phyloP scores from a whole-genome alignment of 371 early-diverging fungal species.

The Mucor sp. region DNA sequence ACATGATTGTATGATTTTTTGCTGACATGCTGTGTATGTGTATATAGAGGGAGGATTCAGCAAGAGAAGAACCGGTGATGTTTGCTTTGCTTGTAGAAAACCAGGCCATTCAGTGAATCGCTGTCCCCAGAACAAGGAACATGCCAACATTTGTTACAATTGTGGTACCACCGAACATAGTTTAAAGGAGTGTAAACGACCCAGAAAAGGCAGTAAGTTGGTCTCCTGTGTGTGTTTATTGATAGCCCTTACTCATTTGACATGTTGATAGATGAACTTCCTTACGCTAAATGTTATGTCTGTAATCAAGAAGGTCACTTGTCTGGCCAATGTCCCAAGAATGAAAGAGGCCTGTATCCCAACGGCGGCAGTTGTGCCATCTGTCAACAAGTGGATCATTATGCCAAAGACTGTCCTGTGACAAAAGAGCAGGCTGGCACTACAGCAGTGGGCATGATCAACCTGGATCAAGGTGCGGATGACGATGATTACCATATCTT shows the following conservation, averaged over 20 bases:
- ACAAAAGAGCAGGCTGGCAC: slow-evolving; percentile 66
- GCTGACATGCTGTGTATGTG: no score
- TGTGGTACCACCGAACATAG: slow-evolving; percentile 87
- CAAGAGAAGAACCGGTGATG: slow-evolving; percentile 34
- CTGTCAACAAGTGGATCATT: slow-evolving; percentile 85
- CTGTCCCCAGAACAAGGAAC: slow-evolving; percentile 67
- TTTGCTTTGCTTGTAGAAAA: slow-evolving; percentile 85
- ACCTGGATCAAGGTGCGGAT: slow-evolving; percentile 76
- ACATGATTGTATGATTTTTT: background rate
- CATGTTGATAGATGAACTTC: slow-evolving; percentile 40
- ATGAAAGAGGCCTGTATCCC: slow-evolving; percentile 88
- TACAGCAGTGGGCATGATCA: slow-evolving; percentile 68
- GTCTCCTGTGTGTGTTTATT: no score
- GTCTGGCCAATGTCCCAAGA: slow-evolving; percentile 79
- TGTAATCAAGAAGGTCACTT: slow-evolving; percentile 88
- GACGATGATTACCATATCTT: slow-evolving; percentile 80
- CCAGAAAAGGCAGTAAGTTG: slow-evolving; percentile 57
- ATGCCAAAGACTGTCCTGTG: slow-evolving; percentile 82
- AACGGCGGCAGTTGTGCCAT: slow-evolving; percentile 90
- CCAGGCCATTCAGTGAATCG: slow-evolving; percentile 82
- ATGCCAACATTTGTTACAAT: slow-evolving; percentile 75
- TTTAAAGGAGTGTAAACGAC: slow-evolving; percentile 73
- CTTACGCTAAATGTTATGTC: slow-evolving; percentile 83
- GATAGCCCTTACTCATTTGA: background rate
- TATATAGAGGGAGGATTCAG: slow-evolving; percentile 3